Base-by-base conservation (phyloP, 306 rosid genomes). In the Cucumis hystrix region DNA sequence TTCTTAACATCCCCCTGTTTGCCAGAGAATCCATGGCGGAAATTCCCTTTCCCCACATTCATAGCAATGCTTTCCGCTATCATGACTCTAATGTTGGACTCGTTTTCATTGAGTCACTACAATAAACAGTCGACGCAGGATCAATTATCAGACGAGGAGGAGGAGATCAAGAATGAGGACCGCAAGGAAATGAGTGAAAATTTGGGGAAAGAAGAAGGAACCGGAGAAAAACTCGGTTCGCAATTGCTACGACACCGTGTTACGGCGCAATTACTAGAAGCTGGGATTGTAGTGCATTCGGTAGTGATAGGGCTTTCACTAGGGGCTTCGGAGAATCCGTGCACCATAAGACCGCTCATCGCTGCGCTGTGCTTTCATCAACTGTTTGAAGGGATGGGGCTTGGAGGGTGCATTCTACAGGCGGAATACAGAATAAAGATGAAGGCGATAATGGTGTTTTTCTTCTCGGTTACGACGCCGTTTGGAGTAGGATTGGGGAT, bases 391-490 rank as follows among this genome's bases (percentile, higher is more conserved):
- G 89, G 89, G 78, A 79, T 86, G 80, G 89, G 92, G 20, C 92
- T 90, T 23, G 87, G 90, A 58, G 88, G 87, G 0, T 88, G 86
- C 80, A 85, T 89, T 58, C 73, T 66, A 12, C 79, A 89, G 89
- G 97, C 91, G 14, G 83, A 87, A 71, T 88, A 84, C 73, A 81
- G 82, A 81, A 21, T 76, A 13, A 82, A 35, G 70, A 87, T 83
- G 20, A 83, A 86, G 58, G 80, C 76, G 70, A 78, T 83, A 0
- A 91, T 89, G 97, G 83, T 83, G 35, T 65, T 91, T 2, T 86
- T 91, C 70, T 89, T 88, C 88, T 88, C 94, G 78, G 75, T 91
- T 11, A 88, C 91, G 17, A 84, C 90, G n/a, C 91, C 94, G 58
- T 45, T 82, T 64, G 96, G 96, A 60, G 86, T 89, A 71, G 85